A percentile compares a stretch with the other conserved stretches of the same genome.
Evolutionary conservation across 495 filamentous ascomycete species (phyloP).

Genomic region (Patellaria atrata): DNA sequence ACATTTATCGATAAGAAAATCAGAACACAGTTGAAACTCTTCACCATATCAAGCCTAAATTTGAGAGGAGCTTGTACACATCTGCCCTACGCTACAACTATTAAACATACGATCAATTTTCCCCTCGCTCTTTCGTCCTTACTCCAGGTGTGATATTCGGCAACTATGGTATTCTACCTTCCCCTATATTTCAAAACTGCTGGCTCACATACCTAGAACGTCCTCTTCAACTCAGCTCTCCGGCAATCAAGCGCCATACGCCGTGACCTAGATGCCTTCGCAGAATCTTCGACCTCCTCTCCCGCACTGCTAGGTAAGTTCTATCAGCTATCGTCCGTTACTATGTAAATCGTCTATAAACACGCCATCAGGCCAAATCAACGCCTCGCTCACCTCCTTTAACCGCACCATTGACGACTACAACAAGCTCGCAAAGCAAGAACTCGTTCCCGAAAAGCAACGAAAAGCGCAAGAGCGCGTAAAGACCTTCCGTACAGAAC

Average conservation of each 20-base stretch:
- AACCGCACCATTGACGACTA: constrained; percentile 91
- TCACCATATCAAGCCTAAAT: no score
- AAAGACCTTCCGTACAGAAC: constrained; percentile 69
- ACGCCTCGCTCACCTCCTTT: constrained; percentile 76
- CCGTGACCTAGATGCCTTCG: constrained; percentile 63
- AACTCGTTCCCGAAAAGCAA: constrained; percentile 74
- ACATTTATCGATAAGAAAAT: no score
- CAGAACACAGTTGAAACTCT: no score
- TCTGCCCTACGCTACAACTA: no score
- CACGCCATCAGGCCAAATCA: constrained; percentile 49
- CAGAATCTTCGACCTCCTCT: constrained; percentile 45
- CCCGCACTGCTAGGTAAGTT: constrained; percentile 47
- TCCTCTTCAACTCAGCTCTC: constrained; percentile 87
- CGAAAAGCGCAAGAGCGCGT: constrained; percentile 79
- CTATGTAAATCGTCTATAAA: not conserved
- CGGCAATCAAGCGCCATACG: constrained; percentile 84
- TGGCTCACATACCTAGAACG: constrained; percentile 67
- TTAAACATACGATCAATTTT: no score
- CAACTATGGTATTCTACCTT: no score
- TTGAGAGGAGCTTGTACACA: no score
- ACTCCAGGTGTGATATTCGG: no score
- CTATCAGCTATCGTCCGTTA: not conserved
- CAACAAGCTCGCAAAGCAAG: constrained; percentile 65
- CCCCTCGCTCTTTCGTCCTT: no score
- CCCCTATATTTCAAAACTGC: no score